phyloP scores from a whole-genome alignment of 768 basidiomycete species.

The Tricholomella constricta region DNA sequence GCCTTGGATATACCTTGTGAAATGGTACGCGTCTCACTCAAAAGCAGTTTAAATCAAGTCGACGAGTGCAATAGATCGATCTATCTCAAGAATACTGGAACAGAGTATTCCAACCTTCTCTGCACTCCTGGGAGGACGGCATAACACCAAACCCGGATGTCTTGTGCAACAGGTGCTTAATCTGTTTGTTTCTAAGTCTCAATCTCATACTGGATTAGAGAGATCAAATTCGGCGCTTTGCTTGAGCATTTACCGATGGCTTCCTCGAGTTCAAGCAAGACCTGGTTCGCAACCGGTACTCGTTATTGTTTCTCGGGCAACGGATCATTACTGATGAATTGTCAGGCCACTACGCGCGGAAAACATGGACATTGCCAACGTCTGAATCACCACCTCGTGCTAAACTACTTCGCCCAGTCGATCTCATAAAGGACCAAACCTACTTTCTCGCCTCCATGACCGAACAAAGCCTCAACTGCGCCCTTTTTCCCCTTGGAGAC shows the following conservation, averaged over 20 bases:
- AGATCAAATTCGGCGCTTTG: slow-evolving; percentile 90
- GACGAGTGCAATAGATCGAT: slow-evolving; percentile 58
- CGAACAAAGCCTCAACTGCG: slow-evolving; percentile 61
- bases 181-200: not conserved
- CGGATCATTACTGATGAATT: not conserved
- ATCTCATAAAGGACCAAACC: slow-evolving; percentile 83
- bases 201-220: slow-evolving; percentile 41
- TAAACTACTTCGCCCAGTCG: slow-evolving; percentile 53
- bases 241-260: slow-evolving; percentile 56
- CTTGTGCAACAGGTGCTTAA: slow-evolving; percentile 76
- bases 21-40: slow-evolving; percentile 50
- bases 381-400: slow-evolving; percentile 37
- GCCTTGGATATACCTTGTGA: slow-evolving; percentile 71
- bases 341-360: slow-evolving; percentile 85
- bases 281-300: slow-evolving; percentile 84
- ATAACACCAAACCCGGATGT: slow-evolving; percentile 92
- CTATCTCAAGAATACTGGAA: slow-evolving; percentile 91
- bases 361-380: slow-evolving; percentile 45
- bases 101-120: slow-evolving; percentile 84
- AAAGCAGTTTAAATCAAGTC: not conserved
- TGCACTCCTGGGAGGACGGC: slow-evolving; percentile 76
- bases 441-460: slow-evolving; percentile 86
- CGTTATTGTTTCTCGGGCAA: not conserved
- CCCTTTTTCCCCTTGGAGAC: slow-evolving; percentile 77
- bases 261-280: slow-evolving; percentile 21